Percentiles rank a stretch among this genome's conserved stretches.
phyloP scores from a whole-genome alignment of 1,284 basidiomycete genomes.

The Marasmius oreades region DNA sequence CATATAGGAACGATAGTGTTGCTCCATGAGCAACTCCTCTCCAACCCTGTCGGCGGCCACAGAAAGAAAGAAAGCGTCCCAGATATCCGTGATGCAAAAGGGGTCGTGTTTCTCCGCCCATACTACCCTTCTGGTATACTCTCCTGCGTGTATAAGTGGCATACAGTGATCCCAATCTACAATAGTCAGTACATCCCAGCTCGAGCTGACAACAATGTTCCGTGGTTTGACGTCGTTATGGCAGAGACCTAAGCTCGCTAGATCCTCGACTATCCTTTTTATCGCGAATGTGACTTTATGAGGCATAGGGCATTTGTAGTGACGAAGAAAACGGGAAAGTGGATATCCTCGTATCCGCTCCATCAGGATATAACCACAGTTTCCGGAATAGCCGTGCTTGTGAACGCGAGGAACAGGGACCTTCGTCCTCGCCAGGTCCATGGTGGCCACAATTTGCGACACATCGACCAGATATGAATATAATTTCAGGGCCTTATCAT shows the following conservation, averaged over 20 bases:
- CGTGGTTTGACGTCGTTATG: conserved; percentile 9
- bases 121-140: not conserved
- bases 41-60: conserved; percentile 1
- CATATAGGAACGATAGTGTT: not conserved
- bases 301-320: not conserved
- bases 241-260: conserved; percentile 3
- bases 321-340: not conserved
- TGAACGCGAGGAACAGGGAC: conserved; percentile 7
- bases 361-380: conserved; percentile 8
- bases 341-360: not conserved
- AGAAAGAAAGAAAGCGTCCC: conserved; percentile 2
- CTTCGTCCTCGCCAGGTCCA: conserved; percentile 5
- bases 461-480: conserved; percentile 9
- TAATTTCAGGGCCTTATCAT: conserved; percentile 5
- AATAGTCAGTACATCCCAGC: not conserved
- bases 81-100: not conserved
- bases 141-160: not conserved
- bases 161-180: conserved; percentile 8
- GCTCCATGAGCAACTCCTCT: conserved; percentile 1
- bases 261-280: not conserved
- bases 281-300: not conserved
- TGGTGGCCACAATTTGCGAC: conserved; percentile 5
- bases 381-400: conserved; percentile 8
- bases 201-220: conserved; percentile 1
- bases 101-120: not conserved